Percentiles rank a stretch among this genome's conserved stretches.
Evolutionary conservation across 2,329 filamentous ascomycete genomes (phyloP).

Genomic region (Alternaria rosae): DNA sequence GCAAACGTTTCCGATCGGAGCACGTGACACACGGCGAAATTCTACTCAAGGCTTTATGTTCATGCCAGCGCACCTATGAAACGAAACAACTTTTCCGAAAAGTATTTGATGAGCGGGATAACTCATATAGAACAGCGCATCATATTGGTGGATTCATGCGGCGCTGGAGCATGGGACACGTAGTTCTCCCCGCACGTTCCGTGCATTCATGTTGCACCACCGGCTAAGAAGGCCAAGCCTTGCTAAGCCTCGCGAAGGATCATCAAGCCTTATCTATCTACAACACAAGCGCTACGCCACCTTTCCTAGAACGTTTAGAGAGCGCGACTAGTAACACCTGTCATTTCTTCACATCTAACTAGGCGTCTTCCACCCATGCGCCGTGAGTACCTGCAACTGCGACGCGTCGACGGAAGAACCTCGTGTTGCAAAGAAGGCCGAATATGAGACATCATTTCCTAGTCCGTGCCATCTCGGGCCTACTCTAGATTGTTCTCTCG

Average conservation of each 20-base stretch:
- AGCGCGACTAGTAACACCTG: background rate
- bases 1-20: background rate
- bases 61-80: background rate
- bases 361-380: background rate
- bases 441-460: background rate
- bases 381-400: background rate
- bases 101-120: background rate
- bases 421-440: background rate
- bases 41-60: background rate
- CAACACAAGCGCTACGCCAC: background rate
- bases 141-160: background rate
- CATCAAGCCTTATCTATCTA: background rate
- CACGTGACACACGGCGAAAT: background rate
- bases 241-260: background rate
- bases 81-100: background rate
- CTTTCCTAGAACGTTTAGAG: background rate
- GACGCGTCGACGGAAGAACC: background rate
- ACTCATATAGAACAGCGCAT: background rate
- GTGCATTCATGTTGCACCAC: background rate
- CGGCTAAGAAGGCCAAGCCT: background rate
- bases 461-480: background rate
- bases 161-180: background rate
- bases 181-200: background rate
- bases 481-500: background rate
- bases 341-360: background rate